These are phyloP conservation scores for Umbelopsis vinacea DNA, from an alignment of 192 early-diverging fungal genomes.

Conservation along the genomic window DNA sequence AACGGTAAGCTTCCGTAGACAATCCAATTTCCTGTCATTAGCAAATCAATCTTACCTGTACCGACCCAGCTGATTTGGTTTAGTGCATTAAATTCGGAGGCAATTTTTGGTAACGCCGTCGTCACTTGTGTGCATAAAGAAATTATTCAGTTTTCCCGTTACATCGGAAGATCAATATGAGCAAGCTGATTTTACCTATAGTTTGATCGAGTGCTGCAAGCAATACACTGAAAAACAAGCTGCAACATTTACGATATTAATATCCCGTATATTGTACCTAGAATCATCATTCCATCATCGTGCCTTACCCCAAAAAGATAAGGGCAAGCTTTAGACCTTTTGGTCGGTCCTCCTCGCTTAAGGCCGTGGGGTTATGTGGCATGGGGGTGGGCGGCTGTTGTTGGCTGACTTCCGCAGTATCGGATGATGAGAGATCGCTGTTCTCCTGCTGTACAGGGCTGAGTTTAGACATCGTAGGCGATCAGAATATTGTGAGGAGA, in stretches of 20 bases:
- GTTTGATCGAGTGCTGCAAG: constrained; percentile 77
- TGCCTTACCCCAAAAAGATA: constrained; percentile 2
- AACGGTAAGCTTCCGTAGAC: too few relatives aligned
- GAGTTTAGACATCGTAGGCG: background rate
- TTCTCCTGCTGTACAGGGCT: background rate
- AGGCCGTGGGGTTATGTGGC: constrained; percentile 2
- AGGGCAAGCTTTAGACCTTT: constrained; percentile 15
- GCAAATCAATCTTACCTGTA: constrained; percentile 27
- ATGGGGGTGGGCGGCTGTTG: background rate
- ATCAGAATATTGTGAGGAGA: background rate
- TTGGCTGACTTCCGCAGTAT: background rate
- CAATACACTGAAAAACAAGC: constrained; percentile 47
- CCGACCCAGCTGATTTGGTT: constrained; percentile 78
- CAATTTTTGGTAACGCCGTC: constrained; percentile 70
- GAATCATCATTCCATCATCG: background rate
- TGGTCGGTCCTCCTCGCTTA: constrained; percentile 12
- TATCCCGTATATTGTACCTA: background rate
- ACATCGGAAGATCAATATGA: background rate
- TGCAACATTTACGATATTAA: background rate
- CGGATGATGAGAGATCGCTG: background rate
- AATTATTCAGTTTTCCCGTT: background rate
- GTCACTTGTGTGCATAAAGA: constrained; percentile 47
- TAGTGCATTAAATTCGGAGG: constrained; percentile 62
- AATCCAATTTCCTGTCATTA: background rate
- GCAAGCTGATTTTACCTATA: constrained; percentile 40